Evolutionary conservation across 1,284 basidiomycete species (phyloP).

Genomic region (Ustanciosporium gigantosporum): DNA sequence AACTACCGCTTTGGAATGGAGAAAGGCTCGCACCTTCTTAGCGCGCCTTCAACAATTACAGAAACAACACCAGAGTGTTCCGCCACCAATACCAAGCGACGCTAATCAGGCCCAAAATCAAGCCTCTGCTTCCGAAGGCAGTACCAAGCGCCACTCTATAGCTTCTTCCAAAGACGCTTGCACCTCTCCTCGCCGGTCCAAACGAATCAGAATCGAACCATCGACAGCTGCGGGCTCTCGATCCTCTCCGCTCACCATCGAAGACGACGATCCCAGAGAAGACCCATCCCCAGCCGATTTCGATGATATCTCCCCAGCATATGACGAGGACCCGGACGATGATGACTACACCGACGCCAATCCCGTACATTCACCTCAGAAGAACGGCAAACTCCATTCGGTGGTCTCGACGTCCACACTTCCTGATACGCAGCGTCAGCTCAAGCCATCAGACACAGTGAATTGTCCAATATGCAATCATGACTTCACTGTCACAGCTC

Average conservation of each 20-base stretch:
- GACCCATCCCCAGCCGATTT: background rate
- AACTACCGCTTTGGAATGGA: slow-evolving; percentile 49
- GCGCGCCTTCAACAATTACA: slow-evolving; percentile 15
- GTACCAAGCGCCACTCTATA: slow-evolving; percentile 3
- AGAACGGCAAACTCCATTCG: background rate
- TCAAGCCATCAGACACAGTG: slow-evolving; percentile 31
- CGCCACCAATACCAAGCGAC: background rate
- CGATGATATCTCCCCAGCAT: background rate
- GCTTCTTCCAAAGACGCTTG: background rate
- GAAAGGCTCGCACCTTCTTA: slow-evolving; percentile 14
- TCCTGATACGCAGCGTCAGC: slow-evolving; percentile 4
- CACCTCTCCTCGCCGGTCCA: slow-evolving; percentile 26
- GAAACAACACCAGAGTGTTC: background rate
- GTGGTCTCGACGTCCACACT: background rate
- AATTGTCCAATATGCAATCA: slow-evolving; percentile 52
- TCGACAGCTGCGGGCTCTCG: slow-evolving; percentile 11
- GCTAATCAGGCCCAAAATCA: slow-evolving; percentile 1
- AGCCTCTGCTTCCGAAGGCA: background rate
- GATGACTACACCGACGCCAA: background rate
- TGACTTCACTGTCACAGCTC: slow-evolving; percentile 39
- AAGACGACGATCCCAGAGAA: slow-evolving; percentile 16
- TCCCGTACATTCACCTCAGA: no score
- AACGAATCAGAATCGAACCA: slow-evolving; percentile 18
- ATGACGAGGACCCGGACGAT: background rate
- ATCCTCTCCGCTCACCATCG: slow-evolving; percentile 22